Percentiles rank a stretch among this genome's conserved stretches.
phyloP scores from a whole-genome alignment of 768 basidiomycete genomes.

The Calocybe indica region DNA sequence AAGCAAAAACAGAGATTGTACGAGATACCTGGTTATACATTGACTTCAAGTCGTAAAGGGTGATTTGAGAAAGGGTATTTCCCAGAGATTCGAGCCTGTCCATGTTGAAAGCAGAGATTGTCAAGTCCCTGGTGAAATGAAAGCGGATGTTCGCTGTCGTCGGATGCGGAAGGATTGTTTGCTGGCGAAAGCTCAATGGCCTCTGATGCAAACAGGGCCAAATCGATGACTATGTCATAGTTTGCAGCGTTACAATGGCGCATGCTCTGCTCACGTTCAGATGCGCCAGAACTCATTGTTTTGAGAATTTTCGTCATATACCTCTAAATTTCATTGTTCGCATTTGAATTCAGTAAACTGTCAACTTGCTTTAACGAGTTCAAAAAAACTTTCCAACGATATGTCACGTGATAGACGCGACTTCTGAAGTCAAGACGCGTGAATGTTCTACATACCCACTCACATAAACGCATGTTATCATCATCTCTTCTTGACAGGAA shows the following conservation, averaged over 20 bases:
- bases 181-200: background rate
- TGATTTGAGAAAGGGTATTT: slow-evolving; percentile 71
- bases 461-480: background rate
- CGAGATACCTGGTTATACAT: slow-evolving; percentile 83
- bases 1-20: background rate
- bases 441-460: background rate
- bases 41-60: slow-evolving; percentile 89
- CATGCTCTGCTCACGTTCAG: too few relatives aligned
- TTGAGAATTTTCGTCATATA: too few relatives aligned
- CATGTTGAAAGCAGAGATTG: slow-evolving; percentile 36
- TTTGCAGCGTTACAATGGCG: too few relatives aligned
- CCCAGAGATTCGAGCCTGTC: slow-evolving; percentile 75
- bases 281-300: too few relatives aligned
- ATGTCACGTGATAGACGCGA: too few relatives aligned
- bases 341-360: too few relatives aligned
- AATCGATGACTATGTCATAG: background rate
- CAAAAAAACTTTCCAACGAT: too few relatives aligned
- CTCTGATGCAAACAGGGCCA: slow-evolving; percentile 3
- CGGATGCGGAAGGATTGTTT: too few relatives aligned
- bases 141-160: slow-evolving; percentile 5
- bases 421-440: too few relatives aligned
- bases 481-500: slow-evolving; percentile 17
- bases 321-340: too few relatives aligned
- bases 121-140: background rate
- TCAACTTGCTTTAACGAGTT: too few relatives aligned